Evolutionary conservation across 768 basidiomycete genomes (phyloP).

Genomic region (Podaxis mareebaensis): DNA sequence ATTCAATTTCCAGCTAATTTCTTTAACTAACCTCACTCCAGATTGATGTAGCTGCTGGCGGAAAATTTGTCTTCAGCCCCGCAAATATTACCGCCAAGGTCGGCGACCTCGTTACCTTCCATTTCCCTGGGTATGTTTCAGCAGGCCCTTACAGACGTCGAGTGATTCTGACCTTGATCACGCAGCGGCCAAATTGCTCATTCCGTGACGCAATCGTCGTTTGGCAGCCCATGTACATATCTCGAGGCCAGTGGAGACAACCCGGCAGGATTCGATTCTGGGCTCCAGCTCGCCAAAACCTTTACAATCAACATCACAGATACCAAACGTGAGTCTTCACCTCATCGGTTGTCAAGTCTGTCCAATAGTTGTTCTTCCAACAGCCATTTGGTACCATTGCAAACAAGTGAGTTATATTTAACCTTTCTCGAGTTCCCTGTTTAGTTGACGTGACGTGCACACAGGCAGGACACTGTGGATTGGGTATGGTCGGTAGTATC

Average conservation of each 20-base stretch:
- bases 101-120: constrained; percentile 54
- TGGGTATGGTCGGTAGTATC: constrained; percentile 45
- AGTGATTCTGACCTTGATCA: constrained; percentile 1
- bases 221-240: constrained; percentile 51
- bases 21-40: constrained; percentile 19
- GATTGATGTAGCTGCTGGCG: constrained; percentile 45
- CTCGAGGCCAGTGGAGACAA: constrained; percentile 38
- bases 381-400: constrained; percentile 62
- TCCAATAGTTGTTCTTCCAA: not conserved
- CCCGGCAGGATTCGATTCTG: constrained; percentile 55
- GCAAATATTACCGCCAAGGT: constrained; percentile 46
- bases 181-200: constrained; percentile 34
- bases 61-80: constrained; percentile 44
- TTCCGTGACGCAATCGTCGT: constrained; percentile 59
- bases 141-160: constrained; percentile 24
- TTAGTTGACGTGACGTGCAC: not conserved
- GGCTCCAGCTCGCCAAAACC: constrained; percentile 35
- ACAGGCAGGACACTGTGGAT: constrained; percentile 42
- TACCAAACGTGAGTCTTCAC: constrained; percentile 40
- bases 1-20: not conserved
- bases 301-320: constrained; percentile 52
- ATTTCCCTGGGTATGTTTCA: constrained; percentile 44
- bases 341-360: not conserved
- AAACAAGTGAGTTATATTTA: constrained; percentile 32
- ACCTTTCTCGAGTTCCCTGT: not conserved